Evolutionary conservation across 306 rosid species (phyloP).

Genomic region (Styphnolobium japonicum): DNA sequence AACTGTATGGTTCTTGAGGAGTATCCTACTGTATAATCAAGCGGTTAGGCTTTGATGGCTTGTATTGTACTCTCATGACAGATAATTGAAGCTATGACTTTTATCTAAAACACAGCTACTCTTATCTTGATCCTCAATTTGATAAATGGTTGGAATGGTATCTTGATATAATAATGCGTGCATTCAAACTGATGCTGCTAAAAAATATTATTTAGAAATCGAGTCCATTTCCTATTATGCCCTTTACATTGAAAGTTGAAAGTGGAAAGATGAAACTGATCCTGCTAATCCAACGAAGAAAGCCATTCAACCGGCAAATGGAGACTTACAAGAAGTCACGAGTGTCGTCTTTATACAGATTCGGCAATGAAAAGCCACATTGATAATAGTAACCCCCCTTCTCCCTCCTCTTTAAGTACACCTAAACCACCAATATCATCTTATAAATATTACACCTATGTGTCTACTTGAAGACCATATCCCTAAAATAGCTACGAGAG

Average conservation of each 20-base stretch:
- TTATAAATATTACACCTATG: background rate
- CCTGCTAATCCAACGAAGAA: background rate
- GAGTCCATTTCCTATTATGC: background rate
- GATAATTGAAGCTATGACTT: background rate
- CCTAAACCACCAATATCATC: background rate
- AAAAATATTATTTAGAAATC: background rate
- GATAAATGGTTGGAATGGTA: background rate
- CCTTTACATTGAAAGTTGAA: no score
- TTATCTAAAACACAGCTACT: background rate
- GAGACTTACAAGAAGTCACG: no score
- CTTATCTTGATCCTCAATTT: background rate
- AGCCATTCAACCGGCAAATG: background rate
- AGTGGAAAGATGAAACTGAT: no score
- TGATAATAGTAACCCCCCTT: no score
- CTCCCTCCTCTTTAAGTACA: no score
- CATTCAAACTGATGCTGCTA: background rate
- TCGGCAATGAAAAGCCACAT: no score
- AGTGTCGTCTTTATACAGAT: no score
- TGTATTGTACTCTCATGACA: background rate
- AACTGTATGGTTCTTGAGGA: no score
- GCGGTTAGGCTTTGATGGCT: no score
- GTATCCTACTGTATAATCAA: no score
- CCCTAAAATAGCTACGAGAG: background rate
- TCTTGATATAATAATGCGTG: background rate
- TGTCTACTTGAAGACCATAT: background rate